Conservation (phyloP, 176 grass and related monocot species). For the Cenchrus fungigraminus region DNA sequence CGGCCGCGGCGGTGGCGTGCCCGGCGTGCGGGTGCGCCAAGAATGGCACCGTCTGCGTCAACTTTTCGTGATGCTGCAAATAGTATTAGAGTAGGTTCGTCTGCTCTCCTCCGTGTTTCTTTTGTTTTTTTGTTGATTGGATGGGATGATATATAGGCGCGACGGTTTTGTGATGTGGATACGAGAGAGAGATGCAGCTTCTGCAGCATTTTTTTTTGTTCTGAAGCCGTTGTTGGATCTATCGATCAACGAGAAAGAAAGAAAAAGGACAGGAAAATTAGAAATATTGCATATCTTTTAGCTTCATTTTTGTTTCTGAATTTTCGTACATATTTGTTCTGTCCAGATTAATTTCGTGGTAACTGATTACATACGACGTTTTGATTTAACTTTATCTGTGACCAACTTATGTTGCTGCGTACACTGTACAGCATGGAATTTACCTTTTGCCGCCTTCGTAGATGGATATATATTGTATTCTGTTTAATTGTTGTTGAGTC, state of each 20-base stretch:
- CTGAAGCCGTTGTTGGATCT: constrained; percentile 13
- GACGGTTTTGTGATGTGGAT: constrained; percentile 27
- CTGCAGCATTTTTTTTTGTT: constrained; percentile 1
- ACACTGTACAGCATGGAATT: no score
- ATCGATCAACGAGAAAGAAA: constrained; percentile 14
- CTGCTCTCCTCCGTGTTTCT: neutral
- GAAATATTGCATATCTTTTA: neutral
- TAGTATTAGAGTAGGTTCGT: constrained; percentile 35
- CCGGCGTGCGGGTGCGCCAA: constrained; percentile 64
- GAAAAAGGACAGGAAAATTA: neutral
- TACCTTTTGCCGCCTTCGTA: no score
- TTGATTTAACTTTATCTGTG: neutral
- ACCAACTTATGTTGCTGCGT: no score
- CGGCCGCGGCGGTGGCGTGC: constrained; percentile 47
- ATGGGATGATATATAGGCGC: no score
- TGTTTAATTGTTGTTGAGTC: no score
- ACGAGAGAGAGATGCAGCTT: neutral
- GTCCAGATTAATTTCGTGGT: neutral
- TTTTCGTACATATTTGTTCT: neutral
- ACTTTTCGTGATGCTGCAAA: constrained; percentile 56
- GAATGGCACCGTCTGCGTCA: constrained; percentile 67
- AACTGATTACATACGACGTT: neutral
- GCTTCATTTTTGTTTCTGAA: neutral
- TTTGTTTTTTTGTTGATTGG: neutral
- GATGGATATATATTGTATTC: no score